A percentile compares a stretch with the other conserved stretches of the same genome.
These are phyloP conservation scores for Aspergillus indologenus DNA, from an alignment of 495 filamentous ascomycete genomes.

Conservation along the genomic window DNA sequence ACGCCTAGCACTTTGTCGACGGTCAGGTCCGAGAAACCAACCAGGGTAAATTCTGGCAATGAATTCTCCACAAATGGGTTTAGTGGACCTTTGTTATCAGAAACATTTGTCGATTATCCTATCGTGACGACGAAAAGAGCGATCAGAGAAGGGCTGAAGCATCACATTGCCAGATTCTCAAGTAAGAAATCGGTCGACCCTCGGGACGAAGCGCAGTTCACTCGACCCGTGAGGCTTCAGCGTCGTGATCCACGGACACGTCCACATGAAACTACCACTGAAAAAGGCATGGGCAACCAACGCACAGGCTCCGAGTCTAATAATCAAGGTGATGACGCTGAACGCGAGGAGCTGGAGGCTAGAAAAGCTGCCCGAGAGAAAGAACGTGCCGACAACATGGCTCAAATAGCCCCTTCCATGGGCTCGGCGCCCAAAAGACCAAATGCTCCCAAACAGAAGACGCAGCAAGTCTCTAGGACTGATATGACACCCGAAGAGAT, in stretches of 20 bases:
- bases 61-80: slow-evolving; percentile 56
- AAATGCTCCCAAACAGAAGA: slow-evolving; percentile 59
- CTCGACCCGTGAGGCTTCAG: slow-evolving; percentile 81
- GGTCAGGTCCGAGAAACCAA: slow-evolving; percentile 17
- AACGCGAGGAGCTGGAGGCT: slow-evolving; percentile 68
- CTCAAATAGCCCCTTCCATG: slow-evolving; percentile 78
- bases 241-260: slow-evolving; percentile 81
- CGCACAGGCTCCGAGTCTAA: slow-evolving; percentile 33
- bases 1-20: slow-evolving; percentile 9
- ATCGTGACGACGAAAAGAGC: slow-evolving; percentile 77
- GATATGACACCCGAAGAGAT: slow-evolving; percentile 81
- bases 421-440: slow-evolving; percentile 59
- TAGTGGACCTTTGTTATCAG: slow-evolving; percentile 51
- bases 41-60: slow-evolving; percentile 24
- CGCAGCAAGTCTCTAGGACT: slow-evolving; percentile 66
- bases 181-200: slow-evolving; percentile 66
- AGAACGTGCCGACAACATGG: slow-evolving; percentile 75
- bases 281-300: slow-evolving; percentile 42
- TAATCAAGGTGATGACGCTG: slow-evolving; percentile 54
- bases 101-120: slow-evolving; percentile 60
- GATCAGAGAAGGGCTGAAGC: slow-evolving; percentile 73
- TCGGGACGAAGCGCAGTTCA: slow-evolving; percentile 74
- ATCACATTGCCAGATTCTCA: slow-evolving; percentile 79
- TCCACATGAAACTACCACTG: slow-evolving; percentile 39
- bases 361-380: slow-evolving; percentile 74